Base-by-base conservation (phyloP, 345 rosid genomes). In the Bruguiera sexangula region DNA sequence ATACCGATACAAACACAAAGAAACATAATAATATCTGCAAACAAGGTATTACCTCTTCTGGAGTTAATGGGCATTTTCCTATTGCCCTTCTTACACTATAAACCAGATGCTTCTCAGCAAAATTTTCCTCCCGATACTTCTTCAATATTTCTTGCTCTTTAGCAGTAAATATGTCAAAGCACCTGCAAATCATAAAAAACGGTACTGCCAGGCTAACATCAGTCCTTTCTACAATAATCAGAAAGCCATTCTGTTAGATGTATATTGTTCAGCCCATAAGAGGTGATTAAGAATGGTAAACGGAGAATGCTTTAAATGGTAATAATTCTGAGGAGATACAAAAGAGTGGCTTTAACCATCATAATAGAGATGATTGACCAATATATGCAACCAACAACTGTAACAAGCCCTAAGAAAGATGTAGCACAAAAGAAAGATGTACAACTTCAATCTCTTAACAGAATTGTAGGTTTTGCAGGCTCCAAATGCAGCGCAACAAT, bases 11-110 rank as follows among this genome's bases (percentile, higher is more conserved):
- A 19, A 20, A 52, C 60, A 29, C 67, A 51, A 71, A 60, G 52
- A 43, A 60, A 9, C 76, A 22, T 1, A 4, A 6, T 22, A 56
- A 22, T 57, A 20, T 31, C 8, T 18, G 34, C 39, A 27, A 61
- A 31, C 52, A 78, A 26, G 59, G 43, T 30, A 58, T 65, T 52
- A 91, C 97, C 96, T 92, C 96, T 85, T 88, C 96, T 64, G 96
- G 99, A 73, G 96, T 88, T 69, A 95, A 77, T 54, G 96, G 97
- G 65, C 93, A 89, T 77, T 92, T 94, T 46, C 99, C 97, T 19
- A 89, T 91, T 63, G 90, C 96, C 70, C 97, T 83, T 76, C 96
- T 86, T 86, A 90, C 89, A 18, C 77, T 73, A 66, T 83, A 85
- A 61, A 89, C 60, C 50, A 92, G 96, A 63, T 58, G 85, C 68